Base-by-base conservation (phyloP, 2,329 filamentous ascomycete genomes). In the Trichoderma afroharzianum region DNA sequence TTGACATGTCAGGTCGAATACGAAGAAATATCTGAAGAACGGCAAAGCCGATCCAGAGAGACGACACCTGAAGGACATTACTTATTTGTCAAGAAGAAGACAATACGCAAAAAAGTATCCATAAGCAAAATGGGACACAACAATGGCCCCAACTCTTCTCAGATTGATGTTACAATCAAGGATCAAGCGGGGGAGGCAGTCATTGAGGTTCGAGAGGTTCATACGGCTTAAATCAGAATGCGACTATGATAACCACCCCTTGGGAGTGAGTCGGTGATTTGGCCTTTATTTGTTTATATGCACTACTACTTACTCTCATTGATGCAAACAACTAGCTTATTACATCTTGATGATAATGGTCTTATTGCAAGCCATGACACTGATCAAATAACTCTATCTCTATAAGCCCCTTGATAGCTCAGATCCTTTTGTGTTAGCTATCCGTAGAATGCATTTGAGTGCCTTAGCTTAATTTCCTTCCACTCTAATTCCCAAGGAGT, bases 401-500 rank as follows among this genome's bases (percentile, higher is more conserved):
- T 18, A 3, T 47, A 3, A 6, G 15, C 8, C 7, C 8, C 8
- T 7, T 47, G 8, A 6, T 9, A n/a, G 0, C 39, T n/a, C 39
- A 1, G 18, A 1, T 11, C 18, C 7, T n/a, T 47, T 47, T 47
- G 39, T 1, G 7, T 47, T 18, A 1, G 3, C 39, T 47, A 1
- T n/a, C 39, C 3, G 3, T 2, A 18, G 6, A 47, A 47, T n/a
- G 15, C 3, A n/a, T 11, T 8, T 47, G 39, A 47, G 1, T 47
- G 15, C 18, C 3, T 39, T 1, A 18, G 6, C 15, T 39, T 39
- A 39, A 39, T 2, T 39, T 8, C 1, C 6, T 39, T 39, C 1
- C 6, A 1, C 0, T 8, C 3, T 0, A 8, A 7, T 39, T 8
- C 36, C 4, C 15, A 39, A 18, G 12, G 5, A 3, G 33, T 6